Conservation (phyloP, 2,329 filamentous ascomycete species). For the Sporothrix inflata region DNA sequence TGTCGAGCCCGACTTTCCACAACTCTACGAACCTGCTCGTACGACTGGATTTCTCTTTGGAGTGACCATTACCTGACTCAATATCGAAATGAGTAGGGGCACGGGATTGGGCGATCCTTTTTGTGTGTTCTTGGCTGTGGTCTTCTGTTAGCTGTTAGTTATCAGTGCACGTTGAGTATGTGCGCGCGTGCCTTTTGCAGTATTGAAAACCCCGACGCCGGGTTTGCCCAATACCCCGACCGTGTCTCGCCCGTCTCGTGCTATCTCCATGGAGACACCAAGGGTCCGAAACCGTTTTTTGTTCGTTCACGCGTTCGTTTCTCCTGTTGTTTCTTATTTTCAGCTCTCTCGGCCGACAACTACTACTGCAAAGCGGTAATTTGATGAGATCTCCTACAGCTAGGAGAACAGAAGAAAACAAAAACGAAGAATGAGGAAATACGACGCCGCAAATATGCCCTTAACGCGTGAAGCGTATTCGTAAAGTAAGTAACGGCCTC, state of each 20-base stretch:
- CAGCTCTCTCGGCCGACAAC: background rate
- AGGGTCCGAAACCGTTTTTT: background rate
- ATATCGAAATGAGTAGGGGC: background rate
- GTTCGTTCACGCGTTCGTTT: background rate
- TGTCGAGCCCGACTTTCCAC: background rate
- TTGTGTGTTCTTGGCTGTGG: background rate
- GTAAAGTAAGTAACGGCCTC: background rate
- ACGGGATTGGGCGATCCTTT: background rate
- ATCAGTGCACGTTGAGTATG: background rate
- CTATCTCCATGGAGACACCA: slow-evolving; percentile 20
- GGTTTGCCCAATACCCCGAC: slow-evolving; percentile 17
- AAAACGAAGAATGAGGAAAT: background rate
- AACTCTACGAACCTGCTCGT: slow-evolving; percentile 4
- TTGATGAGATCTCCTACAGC: background rate
- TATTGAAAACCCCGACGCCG: slow-evolving; percentile 8
- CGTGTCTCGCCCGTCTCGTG: background rate
- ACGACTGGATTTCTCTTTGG: background rate
- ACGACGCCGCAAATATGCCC: background rate
- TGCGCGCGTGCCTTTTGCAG: background rate
- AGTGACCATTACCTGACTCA: background rate
- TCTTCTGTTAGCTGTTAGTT: background rate
- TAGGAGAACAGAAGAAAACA: background rate
- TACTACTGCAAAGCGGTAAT: background rate
- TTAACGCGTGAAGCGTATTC: slow-evolving; percentile 10
- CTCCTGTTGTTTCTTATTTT: background rate